Percentiles rank a stretch among this genome's conserved stretches.
Conservation (phyloP, 495 filamentous ascomycete species). For the Aspergillus funiculosus region DNA sequence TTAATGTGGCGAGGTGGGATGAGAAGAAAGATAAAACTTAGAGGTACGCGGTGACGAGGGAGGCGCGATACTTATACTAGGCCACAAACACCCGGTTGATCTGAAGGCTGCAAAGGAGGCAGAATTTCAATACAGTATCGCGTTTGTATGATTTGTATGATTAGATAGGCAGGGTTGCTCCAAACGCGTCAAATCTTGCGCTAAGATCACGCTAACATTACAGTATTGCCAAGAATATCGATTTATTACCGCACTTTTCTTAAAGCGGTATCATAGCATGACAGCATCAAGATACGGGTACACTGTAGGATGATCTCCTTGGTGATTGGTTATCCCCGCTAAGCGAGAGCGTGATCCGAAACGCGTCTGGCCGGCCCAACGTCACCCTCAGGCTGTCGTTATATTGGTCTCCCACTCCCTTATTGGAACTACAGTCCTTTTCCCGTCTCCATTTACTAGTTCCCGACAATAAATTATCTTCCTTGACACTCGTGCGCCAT, state of each 20-base stretch:
- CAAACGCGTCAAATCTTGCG: slow-evolving; percentile 12
- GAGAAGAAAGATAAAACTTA: slow-evolving; percentile 29
- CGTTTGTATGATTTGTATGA: slow-evolving; percentile 47
- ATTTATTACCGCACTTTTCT: slow-evolving; percentile 29
- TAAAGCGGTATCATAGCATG: slow-evolving; percentile 22
- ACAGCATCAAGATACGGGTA: slow-evolving; percentile 15
- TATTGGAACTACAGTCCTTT: slow-evolving; percentile 27
- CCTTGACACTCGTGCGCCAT: background rate
- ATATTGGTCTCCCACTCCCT: slow-evolving; percentile 42
- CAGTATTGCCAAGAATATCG: slow-evolving; percentile 18
- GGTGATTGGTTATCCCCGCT: slow-evolving; percentile 39
- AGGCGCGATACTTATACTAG: slow-evolving; percentile 50
- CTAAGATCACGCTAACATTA: slow-evolving; percentile 21
- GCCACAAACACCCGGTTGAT: slow-evolving; percentile 41
- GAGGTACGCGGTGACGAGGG: slow-evolving; percentile 43
- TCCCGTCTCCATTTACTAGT: slow-evolving; percentile 19
- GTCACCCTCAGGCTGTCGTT: slow-evolving; percentile 42
- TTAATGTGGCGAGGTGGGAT: slow-evolving; percentile 36
- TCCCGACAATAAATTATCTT: slow-evolving; percentile 12
- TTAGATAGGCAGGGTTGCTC: slow-evolving; percentile 32
- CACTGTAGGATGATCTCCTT: slow-evolving; percentile 26
- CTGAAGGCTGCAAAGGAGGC: slow-evolving; percentile 38
- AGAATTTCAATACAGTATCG: slow-evolving; percentile 48
- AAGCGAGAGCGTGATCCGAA: slow-evolving; percentile 50
- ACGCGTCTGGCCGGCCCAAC: slow-evolving; percentile 33